Percentiles rank a stretch among this genome's conserved stretches.
phyloP scores from a whole-genome alignment of 129 eudicot genomes.

The Lactuca sativa region DNA sequence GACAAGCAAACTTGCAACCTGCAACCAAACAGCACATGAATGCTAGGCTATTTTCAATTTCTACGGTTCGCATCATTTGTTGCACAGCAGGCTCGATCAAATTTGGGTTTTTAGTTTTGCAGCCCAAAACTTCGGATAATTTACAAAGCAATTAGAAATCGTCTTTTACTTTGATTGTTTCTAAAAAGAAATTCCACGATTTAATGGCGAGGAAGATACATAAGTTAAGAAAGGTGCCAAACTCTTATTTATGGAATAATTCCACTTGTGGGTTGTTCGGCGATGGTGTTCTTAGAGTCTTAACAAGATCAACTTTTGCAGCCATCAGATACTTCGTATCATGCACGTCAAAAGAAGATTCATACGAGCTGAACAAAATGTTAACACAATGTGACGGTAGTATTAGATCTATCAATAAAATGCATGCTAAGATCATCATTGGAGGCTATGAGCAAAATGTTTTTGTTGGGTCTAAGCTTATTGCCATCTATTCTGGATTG shows the following conservation, averaged over 20 bases:
- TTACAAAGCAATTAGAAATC: background rate
- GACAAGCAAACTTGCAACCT: too few relatives aligned
- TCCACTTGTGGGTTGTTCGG: background rate
- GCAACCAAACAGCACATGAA: too few relatives aligned
- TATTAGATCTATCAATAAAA: slow-evolving; percentile 18
- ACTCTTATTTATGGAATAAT: slow-evolving; percentile 3
- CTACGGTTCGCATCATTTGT: background rate
- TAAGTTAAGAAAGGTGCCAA: slow-evolving; percentile 6
- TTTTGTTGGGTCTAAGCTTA: slow-evolving; percentile 43
- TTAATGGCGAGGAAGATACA: slow-evolving; percentile 18
- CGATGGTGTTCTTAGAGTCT: background rate
- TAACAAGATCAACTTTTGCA: background rate
- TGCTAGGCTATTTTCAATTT: too few relatives aligned
- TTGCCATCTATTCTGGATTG: slow-evolving; percentile 28
- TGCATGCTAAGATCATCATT: slow-evolving; percentile 49
- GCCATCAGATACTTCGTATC: slow-evolving; percentile 25
- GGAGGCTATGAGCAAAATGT: slow-evolving; percentile 41
- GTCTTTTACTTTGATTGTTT: background rate
- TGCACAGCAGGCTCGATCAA: background rate
- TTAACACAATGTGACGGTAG: slow-evolving; percentile 29
- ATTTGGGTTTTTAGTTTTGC: background rate
- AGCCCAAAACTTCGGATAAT: background rate
- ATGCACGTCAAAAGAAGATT: slow-evolving; percentile 24
- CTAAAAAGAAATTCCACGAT: background rate
- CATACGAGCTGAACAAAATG: slow-evolving; percentile 33